Conservation (phyloP, 2,329 filamentous ascomycete species). For the Didymellaceae sp. region DNA sequence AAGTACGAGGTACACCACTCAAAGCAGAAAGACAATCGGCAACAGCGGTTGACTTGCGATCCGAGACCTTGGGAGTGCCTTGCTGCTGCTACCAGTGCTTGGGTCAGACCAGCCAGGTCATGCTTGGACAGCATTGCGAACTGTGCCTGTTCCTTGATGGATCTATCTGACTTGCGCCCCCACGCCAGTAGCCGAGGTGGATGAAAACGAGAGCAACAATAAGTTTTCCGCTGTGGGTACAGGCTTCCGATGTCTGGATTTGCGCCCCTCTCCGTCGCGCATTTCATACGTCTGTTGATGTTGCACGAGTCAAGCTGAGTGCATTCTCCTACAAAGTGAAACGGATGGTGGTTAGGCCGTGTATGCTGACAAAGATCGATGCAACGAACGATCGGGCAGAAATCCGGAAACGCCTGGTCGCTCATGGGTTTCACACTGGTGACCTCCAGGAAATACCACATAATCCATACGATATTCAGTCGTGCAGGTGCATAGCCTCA, state of each 20-base stretch:
- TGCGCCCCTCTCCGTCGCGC: not conserved
- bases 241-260: not conserved
- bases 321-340: no score
- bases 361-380: no score
- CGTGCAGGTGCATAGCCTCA: slow-evolving; percentile 33
- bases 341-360: no score
- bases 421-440: no score
- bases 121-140: slow-evolving; percentile 30
- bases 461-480: no score
- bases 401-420: no score
- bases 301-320: not conserved
- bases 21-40: not conserved
- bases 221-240: slow-evolving; percentile 21
- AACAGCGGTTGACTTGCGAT: not conserved
- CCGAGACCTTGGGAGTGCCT: slow-evolving; percentile 18
- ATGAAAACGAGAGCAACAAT: slow-evolving; percentile 17
- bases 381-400: no score
- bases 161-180: slow-evolving; percentile 28
- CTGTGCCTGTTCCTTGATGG: slow-evolving; percentile 43
- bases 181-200: slow-evolving; percentile 35
- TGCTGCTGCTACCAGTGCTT: slow-evolving; percentile 37
- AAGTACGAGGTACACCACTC: not conserved
- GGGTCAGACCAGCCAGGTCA: slow-evolving; percentile 22
- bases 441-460: no score
- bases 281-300: slow-evolving; percentile 5